phyloP scores from a whole-genome alignment of 306 rosid species.

The Rubus parviflorus region DNA sequence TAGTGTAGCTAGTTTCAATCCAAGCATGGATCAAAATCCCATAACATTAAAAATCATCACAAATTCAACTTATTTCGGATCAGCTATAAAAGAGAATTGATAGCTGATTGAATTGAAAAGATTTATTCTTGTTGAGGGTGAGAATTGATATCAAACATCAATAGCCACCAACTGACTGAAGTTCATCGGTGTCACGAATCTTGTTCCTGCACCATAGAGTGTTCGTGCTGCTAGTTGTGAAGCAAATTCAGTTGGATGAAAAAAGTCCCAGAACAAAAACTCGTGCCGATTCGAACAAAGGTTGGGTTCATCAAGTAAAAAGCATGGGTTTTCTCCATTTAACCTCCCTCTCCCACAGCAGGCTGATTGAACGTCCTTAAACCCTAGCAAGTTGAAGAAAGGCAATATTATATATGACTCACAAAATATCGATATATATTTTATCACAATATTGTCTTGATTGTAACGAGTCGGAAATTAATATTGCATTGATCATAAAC shows the following conservation, averaged over 20 bases:
- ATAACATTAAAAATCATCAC: too few species aligned
- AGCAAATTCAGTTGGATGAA: slow-evolving; percentile 19
- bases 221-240: slow-evolving; percentile 10
- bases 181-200: slow-evolving; percentile 12
- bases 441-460: too few species aligned
- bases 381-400: slow-evolving; percentile 8
- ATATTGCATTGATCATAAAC: too few species aligned
- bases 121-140: neutral
- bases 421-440: too few species aligned
- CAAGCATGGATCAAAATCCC: too few species aligned
- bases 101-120: neutral
- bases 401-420: neutral
- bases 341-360: slow-evolving; percentile 9
- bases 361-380: slow-evolving; percentile 14
- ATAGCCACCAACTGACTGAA: slow-evolving; percentile 15
- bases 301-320: neutral
- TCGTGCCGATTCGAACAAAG: slow-evolving; percentile 3
- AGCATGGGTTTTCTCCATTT: slow-evolving; percentile 2
- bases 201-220: slow-evolving; percentile 12
- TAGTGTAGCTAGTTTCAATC: too few species aligned
- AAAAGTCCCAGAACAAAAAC: slow-evolving; percentile 11
- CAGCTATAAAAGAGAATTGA: neutral
- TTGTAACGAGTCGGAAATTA: too few species aligned
- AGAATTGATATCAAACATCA: neutral
- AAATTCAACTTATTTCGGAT: neutral